phyloP scores from a whole-genome alignment of 208 protist species.

The Acanthamoeba culbertsoni region DNA sequence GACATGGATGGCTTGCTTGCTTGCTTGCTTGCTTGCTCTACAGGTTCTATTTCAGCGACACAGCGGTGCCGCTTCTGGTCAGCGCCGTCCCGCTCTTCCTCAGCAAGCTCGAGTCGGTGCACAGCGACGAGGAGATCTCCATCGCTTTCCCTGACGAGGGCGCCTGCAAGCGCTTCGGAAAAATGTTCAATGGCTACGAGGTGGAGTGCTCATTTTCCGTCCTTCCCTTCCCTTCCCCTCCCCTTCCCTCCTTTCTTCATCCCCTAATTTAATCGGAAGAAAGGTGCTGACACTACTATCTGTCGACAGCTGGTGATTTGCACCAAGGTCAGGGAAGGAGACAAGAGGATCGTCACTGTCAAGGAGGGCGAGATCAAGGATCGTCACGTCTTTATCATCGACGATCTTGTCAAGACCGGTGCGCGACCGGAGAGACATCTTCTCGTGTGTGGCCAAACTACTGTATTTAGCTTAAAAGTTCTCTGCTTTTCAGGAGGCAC shows the following conservation, averaged over 20 bases:
- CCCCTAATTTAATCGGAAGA: not conserved
- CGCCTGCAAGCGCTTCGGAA: slow-evolving; percentile 75
- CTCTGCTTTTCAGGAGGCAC: slow-evolving; percentile 68
- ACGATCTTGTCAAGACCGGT: slow-evolving; percentile 80
- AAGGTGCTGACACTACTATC: not conserved
- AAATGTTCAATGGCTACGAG: not conserved
- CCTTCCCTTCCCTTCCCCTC: no score
- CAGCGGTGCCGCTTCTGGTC: slow-evolving; percentile 69
- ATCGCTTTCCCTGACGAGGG: slow-evolving; percentile 81
- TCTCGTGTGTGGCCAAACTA: not conserved
- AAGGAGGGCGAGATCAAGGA: slow-evolving; percentile 72
- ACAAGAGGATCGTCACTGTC: slow-evolving; percentile 73
- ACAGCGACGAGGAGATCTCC: slow-evolving; percentile 51
- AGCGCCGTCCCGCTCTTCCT: slow-evolving; percentile 71
- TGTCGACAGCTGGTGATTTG: slow-evolving; percentile 66
- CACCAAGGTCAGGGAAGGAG: slow-evolving; percentile 72
- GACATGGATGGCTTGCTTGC: not conserved
- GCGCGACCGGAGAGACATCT: not conserved
- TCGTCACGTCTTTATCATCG: slow-evolving; percentile 76
- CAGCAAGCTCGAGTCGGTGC: not conserved
- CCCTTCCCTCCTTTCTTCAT: not conserved
- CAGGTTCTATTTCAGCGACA: slow-evolving; percentile 79
- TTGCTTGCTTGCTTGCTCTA: not conserved
- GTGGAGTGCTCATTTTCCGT: no score
- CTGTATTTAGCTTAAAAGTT: not conserved